These are phyloP conservation scores for Saitozyma sp. DNA, from an alignment of 768 basidiomycete genomes.

Conservation along the genomic window DNA sequence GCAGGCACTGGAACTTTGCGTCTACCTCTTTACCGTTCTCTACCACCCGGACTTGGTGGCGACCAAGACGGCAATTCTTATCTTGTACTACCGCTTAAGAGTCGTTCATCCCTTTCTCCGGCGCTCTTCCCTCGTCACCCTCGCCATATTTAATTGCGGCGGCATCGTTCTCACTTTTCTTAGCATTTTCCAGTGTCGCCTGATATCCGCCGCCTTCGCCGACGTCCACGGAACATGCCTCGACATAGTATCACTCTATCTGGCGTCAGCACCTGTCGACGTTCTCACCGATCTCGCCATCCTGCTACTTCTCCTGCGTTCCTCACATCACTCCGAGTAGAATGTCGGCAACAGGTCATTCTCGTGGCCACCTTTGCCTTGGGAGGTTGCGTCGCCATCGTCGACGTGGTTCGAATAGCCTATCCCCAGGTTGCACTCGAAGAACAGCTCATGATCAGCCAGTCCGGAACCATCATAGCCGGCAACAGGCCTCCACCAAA, in stretches of 20 bases:
- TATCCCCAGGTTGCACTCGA: slow-evolving; percentile 46
- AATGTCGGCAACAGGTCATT: slow-evolving; percentile 42
- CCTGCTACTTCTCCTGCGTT: slow-evolving; percentile 44
- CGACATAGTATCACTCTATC: slow-evolving; percentile 45
- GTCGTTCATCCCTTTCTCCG: slow-evolving; percentile 37
- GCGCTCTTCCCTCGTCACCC: slow-evolving; percentile 31
- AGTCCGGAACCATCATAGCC: slow-evolving; percentile 6
- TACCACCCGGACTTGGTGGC: slow-evolving; percentile 50
- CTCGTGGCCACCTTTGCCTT: slow-evolving; percentile 46
- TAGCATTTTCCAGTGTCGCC: slow-evolving; percentile 47
- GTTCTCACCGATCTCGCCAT: slow-evolving; percentile 50
- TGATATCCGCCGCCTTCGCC: slow-evolving; percentile 35
- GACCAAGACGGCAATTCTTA: slow-evolving; percentile 44
- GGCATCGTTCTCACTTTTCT: slow-evolving; percentile 49
- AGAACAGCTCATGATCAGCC: slow-evolving; percentile 8
- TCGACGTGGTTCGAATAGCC: slow-evolving; percentile 48
- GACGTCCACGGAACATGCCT: slow-evolving; percentile 29
- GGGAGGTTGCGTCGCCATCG: slow-evolving; percentile 47
- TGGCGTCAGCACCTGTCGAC: slow-evolving; percentile 47
- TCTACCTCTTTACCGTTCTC: slow-evolving; percentile 45
- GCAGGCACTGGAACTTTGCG: no score
- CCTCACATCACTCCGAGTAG: slow-evolving; percentile 46
- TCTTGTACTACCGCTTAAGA: slow-evolving; percentile 44
- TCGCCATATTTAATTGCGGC: slow-evolving; percentile 37
- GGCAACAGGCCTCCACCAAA: slow-evolving; percentile 19